These are phyloP conservation scores for Lachancea fermentati DNA, from an alignment of 805 yeast genomes.

Conservation along the genomic window DNA sequence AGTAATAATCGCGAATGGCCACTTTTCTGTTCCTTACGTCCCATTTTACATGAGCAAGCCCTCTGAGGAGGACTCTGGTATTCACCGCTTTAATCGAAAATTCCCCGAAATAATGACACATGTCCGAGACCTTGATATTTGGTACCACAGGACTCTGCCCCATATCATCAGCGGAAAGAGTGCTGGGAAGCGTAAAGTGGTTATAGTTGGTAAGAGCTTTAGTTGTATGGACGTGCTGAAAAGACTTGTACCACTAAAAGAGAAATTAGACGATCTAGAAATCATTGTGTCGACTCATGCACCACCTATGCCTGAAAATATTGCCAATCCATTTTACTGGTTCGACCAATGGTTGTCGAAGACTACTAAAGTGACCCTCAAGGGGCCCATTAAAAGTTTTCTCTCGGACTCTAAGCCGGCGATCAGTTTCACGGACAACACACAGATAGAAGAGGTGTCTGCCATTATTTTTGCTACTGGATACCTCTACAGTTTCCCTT, in stretches of 20 bases:
- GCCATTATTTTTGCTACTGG: constrained; percentile 46
- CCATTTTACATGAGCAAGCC: constrained; percentile 26
- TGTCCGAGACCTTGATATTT: constrained; percentile 36
- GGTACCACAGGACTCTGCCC: constrained; percentile 17
- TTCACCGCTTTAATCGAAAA: constrained; percentile 15
- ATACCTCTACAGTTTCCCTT: constrained; percentile 30
- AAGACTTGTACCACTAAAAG: constrained; percentile 31
- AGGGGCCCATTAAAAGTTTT: constrained; percentile 31
- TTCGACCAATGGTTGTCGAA: constrained; percentile 33
- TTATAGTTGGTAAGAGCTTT: constrained; percentile 38
- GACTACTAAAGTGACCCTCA: constrained; percentile 26
- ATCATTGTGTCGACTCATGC: constrained; percentile 67
- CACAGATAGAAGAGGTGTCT: constrained; percentile 30
- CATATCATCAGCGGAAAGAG: constrained; percentile 21
- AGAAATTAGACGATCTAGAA: constrained; percentile 13
- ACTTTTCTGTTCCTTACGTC: constrained; percentile 37
- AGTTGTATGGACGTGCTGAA: constrained; percentile 39
- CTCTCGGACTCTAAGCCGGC: constrained; percentile 16
- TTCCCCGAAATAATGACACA: constrained; percentile 39
- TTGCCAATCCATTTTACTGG: constrained; percentile 40
- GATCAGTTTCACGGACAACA: constrained; percentile 31
- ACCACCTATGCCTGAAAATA: constrained; percentile 34
- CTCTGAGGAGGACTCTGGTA: constrained; percentile 6
- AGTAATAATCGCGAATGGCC: constrained; percentile 39
- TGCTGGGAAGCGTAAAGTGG: constrained; percentile 16